Evolutionary conservation across 2,329 filamentous ascomycete species (phyloP).

Genomic region (Zalaria sp.): DNA sequence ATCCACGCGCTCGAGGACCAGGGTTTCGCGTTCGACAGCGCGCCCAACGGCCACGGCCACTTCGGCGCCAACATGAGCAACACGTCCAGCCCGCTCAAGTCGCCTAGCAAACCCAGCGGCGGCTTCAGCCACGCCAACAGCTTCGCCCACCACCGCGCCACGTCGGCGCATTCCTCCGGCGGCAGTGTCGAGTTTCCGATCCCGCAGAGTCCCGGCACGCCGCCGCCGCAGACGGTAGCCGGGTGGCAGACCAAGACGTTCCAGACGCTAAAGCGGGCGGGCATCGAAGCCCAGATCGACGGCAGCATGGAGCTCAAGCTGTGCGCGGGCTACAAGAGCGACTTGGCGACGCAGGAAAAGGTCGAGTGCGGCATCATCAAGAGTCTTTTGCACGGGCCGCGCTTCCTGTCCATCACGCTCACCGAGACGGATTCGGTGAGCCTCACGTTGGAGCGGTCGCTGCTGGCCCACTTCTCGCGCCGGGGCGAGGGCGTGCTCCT

Average conservation of each 20-base stretch:
- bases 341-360: constrained; percentile 24
- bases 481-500: constrained; percentile 50
- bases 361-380: constrained; percentile 33
- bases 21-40: constrained; percentile 71
- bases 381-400: constrained; percentile 33
- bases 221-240: constrained; percentile 60
- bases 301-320: constrained; percentile 59
- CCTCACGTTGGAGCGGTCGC: constrained; percentile 54
- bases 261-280: constrained; percentile 60
- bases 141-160: constrained; percentile 32
- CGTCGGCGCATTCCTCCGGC: constrained; percentile 28
- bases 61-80: constrained; percentile 31
- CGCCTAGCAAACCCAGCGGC: constrained; percentile 38
- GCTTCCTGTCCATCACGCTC: constrained; percentile 60
- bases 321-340: constrained; percentile 51
- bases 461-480: constrained; percentile 41
- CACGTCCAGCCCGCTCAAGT: constrained; percentile 40
- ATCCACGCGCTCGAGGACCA: constrained; percentile 61
- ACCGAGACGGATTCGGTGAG: constrained; percentile 62
- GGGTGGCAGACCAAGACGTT: constrained; percentile 80
- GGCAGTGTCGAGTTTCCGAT: constrained; percentile 8
- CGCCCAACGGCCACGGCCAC: constrained; percentile 27
- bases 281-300: constrained; percentile 60
- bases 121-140: constrained; percentile 28
- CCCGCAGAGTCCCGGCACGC: constrained; percentile 46